Percentiles rank a stretch among this genome's conserved stretches.
Conservation (phyloP, 352 stramenopile species). For the Phytophthora pistaciae region DNA sequence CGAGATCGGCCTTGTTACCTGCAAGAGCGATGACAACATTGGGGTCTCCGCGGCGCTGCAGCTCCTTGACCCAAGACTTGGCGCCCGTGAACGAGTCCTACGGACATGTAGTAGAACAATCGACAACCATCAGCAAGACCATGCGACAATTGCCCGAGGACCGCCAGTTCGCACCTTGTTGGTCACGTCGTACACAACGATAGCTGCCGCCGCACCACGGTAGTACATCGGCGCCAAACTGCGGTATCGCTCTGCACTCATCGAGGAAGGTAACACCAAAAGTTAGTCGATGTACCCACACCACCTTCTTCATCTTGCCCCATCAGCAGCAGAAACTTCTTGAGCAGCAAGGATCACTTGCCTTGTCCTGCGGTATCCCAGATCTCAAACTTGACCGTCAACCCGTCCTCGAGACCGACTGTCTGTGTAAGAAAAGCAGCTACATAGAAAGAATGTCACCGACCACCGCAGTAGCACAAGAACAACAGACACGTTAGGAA, state of each 20-base stretch:
- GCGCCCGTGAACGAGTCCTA: constrained; percentile 97
- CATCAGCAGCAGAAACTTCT: too few relatives aligned
- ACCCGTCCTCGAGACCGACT: constrained; percentile 96
- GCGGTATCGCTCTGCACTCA: constrained; percentile 92
- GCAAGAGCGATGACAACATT: constrained; percentile 97
- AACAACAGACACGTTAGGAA: constrained; percentile 7
- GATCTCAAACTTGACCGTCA: constrained; percentile 99
- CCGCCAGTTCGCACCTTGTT: constrained; percentile 84
- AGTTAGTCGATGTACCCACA: constrained; percentile 11
- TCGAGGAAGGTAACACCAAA: constrained; percentile 1
- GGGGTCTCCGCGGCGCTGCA: constrained; percentile 98
- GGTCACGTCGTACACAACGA: constrained; percentile 98
- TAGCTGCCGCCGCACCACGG: constrained; percentile 94
- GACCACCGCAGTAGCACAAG: not conserved
- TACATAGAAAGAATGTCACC: constrained; percentile 31
- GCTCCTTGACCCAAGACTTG: constrained; percentile 99
- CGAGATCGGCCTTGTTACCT: constrained; percentile 99
- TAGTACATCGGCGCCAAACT: constrained; percentile 99
- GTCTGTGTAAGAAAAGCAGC: constrained; percentile 99
- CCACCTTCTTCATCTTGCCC: not conserved
- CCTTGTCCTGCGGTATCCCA: constrained; percentile 98
- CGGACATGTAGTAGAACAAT: not conserved
- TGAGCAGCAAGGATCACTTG: constrained; percentile 16
- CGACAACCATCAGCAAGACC: constrained; percentile 14
- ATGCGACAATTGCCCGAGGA: constrained; percentile 11